phyloP scores from a whole-genome alignment of 2,329 filamentous ascomycete species.

The Aspergillus nomiae region DNA sequence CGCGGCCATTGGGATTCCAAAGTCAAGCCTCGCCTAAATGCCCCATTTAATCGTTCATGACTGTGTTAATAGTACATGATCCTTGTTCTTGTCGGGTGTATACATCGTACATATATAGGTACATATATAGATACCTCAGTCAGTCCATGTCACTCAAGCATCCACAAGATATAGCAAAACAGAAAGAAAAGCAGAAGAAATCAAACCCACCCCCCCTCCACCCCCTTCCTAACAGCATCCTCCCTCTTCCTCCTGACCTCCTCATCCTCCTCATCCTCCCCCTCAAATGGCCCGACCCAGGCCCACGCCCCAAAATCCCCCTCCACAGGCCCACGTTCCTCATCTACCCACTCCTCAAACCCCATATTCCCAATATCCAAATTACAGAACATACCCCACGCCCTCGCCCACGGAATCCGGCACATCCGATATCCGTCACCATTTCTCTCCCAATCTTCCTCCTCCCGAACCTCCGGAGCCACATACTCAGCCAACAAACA shows the following conservation, averaged over 20 bases:
- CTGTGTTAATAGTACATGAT: no score
- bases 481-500: not conserved
- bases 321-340: not conserved
- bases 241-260: not conserved
- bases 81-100: no score
- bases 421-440: not conserved
- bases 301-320: not conserved
- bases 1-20: no score
- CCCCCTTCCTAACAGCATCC: not conserved
- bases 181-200: not conserved
- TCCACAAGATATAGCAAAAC: no score
- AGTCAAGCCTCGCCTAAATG: no score
- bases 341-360: slow-evolving; percentile 4
- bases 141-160: no score
- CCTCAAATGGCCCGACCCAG: not conserved
- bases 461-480: not conserved
- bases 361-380: slow-evolving; percentile 8
- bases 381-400: slow-evolving; percentile 3
- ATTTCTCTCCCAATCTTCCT: not conserved
- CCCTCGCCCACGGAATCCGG: not conserved
- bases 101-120: no score
- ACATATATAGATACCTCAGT: no score
- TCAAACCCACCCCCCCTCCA: not conserved
- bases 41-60: no score
- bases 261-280: not conserved